Conservation (phyloP, 2,329 filamentous ascomycete genomes). For the Didymella lethalis region DNA sequence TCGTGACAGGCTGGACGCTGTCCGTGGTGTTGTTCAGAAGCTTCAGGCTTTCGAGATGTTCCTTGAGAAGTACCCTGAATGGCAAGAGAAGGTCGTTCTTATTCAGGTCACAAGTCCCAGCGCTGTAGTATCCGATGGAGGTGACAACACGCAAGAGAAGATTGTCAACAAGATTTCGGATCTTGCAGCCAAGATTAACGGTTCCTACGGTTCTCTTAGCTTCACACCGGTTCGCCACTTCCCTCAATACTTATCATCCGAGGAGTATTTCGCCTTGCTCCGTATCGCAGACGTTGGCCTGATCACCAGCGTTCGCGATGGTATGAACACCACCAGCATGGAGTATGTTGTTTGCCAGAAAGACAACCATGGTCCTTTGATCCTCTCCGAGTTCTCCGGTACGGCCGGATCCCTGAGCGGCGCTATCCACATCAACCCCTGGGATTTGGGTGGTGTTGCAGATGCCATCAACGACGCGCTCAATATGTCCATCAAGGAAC, state of each 20-base stretch:
- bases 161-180: slow-evolving; percentile 89
- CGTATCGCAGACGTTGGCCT: slow-evolving; percentile 88
- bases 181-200: slow-evolving; percentile 90
- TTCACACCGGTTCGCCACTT: slow-evolving; percentile 95
- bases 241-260: slow-evolving; percentile 86
- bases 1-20: slow-evolving; percentile 90
- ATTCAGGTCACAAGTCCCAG: slow-evolving; percentile 95
- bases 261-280: slow-evolving; percentile 95
- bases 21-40: slow-evolving; percentile 94
- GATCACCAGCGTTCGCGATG: slow-evolving; percentile 94
- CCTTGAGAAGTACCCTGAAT: slow-evolving; percentile 87
- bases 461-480: slow-evolving; percentile 83
- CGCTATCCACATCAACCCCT: slow-evolving; percentile 96
- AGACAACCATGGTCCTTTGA: slow-evolving; percentile 83
- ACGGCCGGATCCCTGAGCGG: slow-evolving; percentile 85
- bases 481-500: slow-evolving; percentile 73
- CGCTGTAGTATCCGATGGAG: slow-evolving; percentile 75
- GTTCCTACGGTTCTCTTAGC: slow-evolving; percentile 83
- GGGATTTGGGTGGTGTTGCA: slow-evolving; percentile 86
- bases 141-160: slow-evolving; percentile 77
- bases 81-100: slow-evolving; percentile 88
- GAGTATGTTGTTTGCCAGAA: slow-evolving; percentile 95
- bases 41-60: slow-evolving; percentile 93
- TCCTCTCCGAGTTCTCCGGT: slow-evolving; percentile 95
- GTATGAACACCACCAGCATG: slow-evolving; percentile 96